Evolutionary conservation across 1,284 basidiomycete species (phyloP).

Genomic region (Hemileia vastatrix): DNA sequence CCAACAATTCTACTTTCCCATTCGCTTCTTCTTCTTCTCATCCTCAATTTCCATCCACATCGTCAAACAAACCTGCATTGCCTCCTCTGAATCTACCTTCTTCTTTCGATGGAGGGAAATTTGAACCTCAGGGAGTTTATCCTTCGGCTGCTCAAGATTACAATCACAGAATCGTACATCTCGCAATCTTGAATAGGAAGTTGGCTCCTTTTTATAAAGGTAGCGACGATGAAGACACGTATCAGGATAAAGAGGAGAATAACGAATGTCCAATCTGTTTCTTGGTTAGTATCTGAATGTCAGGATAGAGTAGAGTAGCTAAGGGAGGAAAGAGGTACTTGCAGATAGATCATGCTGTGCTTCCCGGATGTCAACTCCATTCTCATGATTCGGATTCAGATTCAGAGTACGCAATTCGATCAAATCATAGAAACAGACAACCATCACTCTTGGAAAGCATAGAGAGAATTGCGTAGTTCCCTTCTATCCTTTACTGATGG

Average conservation of each 20-base stretch:
- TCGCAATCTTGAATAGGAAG: conserved; percentile 73
- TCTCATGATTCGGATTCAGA: too few relatives aligned
- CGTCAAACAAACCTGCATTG: background rate
- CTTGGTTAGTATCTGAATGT: conserved; percentile 77
- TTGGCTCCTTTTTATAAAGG: conserved; percentile 93
- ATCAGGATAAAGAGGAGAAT: conserved; percentile 74
- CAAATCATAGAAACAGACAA: too few relatives aligned
- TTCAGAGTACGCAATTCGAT: too few relatives aligned
- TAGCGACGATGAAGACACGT: conserved; percentile 78
- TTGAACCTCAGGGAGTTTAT: too few relatives aligned
- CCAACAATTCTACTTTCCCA: background rate
- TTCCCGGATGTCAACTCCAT: too few relatives aligned
- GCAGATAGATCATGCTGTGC: too few relatives aligned
- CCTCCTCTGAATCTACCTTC: background rate
- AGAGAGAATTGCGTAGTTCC: too few relatives aligned
- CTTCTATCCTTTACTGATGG: background rate
- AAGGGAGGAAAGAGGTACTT: too few relatives aligned
- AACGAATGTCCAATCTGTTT: conserved; percentile 98
- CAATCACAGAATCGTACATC: conserved; percentile 73
- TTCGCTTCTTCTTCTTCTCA: background rate
- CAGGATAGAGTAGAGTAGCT: too few relatives aligned
- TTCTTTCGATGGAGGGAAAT: conserved; percentile 34
- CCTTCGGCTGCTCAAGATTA: conserved; percentile 59
- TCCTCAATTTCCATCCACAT: background rate
- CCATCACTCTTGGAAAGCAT: too few relatives aligned